Evolutionary conservation across 352 stramenopile genomes (phyloP).

Genomic region (Elongisporangium prolatum): DNA sequence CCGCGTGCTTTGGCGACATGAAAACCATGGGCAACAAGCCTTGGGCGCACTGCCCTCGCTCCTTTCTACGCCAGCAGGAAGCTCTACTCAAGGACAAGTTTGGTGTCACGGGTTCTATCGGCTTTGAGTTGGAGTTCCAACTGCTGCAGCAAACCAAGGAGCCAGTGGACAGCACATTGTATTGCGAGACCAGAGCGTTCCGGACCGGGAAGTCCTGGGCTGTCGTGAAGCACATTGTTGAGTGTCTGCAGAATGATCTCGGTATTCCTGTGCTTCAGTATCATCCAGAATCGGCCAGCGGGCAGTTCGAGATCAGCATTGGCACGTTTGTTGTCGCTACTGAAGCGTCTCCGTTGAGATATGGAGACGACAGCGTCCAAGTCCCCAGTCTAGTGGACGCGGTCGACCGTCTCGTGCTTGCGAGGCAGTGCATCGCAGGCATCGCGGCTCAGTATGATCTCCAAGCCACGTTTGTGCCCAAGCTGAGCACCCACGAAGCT

Average conservation of each 20-base stretch:
- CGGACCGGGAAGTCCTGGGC: conserved; percentile 12
- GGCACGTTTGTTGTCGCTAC: conserved; percentile 10
- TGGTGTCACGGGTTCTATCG: conserved; percentile 7
- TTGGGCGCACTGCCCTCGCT: conserved; percentile 22
- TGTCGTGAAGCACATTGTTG: conserved; percentile 20
- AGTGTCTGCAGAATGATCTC: conserved; percentile 14
- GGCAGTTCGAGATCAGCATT: conserved; percentile 32
- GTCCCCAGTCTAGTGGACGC: background rate
- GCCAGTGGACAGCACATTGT: conserved; percentile 19
- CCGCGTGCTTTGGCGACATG: conserved; percentile 25
- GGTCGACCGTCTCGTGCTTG: conserved; percentile 5
- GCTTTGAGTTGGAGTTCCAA: conserved; percentile 32
- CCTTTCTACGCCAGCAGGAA: conserved; percentile 17
- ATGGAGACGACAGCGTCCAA: background rate
- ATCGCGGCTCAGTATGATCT: background rate
- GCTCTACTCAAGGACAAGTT: conserved; percentile 1
- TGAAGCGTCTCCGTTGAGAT: background rate
- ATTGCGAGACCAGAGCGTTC: conserved; percentile 22
- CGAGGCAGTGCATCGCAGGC: conserved; percentile 2
- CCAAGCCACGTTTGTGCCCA: conserved; percentile 4
- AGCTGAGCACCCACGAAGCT: conserved; percentile 1
- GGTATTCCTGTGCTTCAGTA: conserved; percentile 25
- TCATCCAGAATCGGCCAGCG: conserved; percentile 20
- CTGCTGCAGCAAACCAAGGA: conserved; percentile 4
- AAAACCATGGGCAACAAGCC: conserved; percentile 2